phyloP scores from a whole-genome alignment of 2,329 filamentous ascomycete species.

The Trichophyton schoenleinii region DNA sequence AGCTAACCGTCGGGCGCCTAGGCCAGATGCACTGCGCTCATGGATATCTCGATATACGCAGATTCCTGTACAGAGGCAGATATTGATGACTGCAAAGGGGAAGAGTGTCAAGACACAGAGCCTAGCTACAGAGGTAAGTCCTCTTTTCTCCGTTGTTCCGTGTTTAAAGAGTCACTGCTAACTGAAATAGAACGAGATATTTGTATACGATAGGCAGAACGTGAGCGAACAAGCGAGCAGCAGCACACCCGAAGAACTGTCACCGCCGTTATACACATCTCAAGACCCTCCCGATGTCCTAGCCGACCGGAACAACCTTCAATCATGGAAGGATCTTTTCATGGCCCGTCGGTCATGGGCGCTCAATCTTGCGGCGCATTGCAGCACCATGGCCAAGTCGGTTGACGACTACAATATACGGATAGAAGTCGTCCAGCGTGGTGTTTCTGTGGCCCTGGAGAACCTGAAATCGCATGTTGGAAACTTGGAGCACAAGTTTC shows the following conservation, averaged over 20 bases:
- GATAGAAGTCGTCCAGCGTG: conserved; percentile 50
- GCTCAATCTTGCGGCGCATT: conserved; percentile 54
- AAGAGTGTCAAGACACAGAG: conserved; percentile 72
- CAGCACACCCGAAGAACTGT: conserved; percentile 37
- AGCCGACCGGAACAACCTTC: conserved; percentile 62
- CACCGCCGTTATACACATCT: conserved; percentile 49
- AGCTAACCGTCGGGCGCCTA: conserved; percentile 24
- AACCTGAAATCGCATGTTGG: conserved; percentile 47
- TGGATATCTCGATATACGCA: conserved; percentile 65
- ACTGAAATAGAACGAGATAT: conserved; percentile 63
- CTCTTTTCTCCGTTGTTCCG: not conserved
- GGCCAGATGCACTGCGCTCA: conserved; percentile 70
- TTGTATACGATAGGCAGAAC: conserved; percentile 75
- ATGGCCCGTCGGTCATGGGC: conserved; percentile 72
- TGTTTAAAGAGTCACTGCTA: conserved; percentile 4
- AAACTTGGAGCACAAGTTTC: conserved; percentile 33
- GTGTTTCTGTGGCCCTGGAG: conserved; percentile 66
- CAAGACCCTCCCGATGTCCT: conserved; percentile 63
- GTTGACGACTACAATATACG: conserved; percentile 43
- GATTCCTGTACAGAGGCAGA: conserved; percentile 66
- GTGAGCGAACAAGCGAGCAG: conserved; percentile 37
- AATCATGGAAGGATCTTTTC: conserved; percentile 82
- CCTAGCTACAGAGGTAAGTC: conserved; percentile 60
- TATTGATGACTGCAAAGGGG: conserved; percentile 73
- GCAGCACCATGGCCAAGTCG: conserved; percentile 49